Evolutionary conservation across 176 grass and related monocot genomes (phyloP).

Genomic region (Stipa capillata): DNA sequence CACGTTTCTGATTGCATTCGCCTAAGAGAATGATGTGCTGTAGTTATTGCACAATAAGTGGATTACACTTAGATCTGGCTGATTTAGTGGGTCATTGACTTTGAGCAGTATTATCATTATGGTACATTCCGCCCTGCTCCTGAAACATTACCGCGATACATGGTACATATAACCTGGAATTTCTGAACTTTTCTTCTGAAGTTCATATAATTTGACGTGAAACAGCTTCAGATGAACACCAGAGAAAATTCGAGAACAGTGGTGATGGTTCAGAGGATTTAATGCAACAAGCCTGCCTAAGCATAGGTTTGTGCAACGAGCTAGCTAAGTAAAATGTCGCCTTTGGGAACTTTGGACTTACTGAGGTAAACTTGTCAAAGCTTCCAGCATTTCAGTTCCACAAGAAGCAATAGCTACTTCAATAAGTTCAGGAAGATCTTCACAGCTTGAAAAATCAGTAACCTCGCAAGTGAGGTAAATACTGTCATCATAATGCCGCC

Average conservation of each 20-base stretch:
- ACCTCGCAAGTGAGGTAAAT: constrained; percentile 6
- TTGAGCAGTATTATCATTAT: neutral
- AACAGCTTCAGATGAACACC: neutral
- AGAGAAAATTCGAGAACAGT: too few species aligned
- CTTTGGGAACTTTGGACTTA: neutral
- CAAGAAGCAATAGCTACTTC: neutral
- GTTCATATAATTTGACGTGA: neutral
- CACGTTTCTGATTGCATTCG: neutral
- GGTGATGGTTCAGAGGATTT: too few species aligned
- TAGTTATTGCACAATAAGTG: neutral
- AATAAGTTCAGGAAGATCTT: neutral
- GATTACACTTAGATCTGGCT: neutral
- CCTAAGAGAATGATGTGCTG: neutral
- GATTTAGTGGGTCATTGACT: neutral
- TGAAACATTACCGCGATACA: neutral
- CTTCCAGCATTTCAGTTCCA: neutral
- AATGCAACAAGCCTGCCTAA: neutral
- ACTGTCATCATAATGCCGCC: neutral
- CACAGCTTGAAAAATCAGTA: neutral
- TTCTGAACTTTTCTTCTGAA: neutral
- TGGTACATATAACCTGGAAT: neutral
- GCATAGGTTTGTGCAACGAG: neutral
- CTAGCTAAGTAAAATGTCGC: neutral
- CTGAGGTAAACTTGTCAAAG: neutral
- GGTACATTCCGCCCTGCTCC: neutral